Base-by-base conservation (phyloP, 225 moss, liverwort and hornwort species). In the Straminergon stramineum region DNA sequence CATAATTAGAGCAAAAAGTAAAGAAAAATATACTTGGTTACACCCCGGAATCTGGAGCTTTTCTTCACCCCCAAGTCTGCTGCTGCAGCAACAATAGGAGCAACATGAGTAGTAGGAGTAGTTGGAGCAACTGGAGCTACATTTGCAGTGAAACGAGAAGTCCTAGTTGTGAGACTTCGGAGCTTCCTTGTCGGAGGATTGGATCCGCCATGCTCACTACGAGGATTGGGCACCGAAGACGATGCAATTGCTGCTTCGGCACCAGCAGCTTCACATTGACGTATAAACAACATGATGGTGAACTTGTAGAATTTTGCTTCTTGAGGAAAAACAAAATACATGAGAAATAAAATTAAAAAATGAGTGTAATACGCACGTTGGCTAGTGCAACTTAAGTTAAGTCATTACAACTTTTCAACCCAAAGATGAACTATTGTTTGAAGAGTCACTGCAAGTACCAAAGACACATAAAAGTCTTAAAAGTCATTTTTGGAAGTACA, bases 11-110 rank as follows among this genome's bases (percentile, higher is more conserved):
- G 19, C 41, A 2, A 35, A 18, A 22, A 53, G 11, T 2, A 69
- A 48, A 69, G n/a, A 27, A 30, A 55, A 28, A 16, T 34, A 35
- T 71, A 91, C 90, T 83, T 90, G 27, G 92, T 91, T 13, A 91
- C 92, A 1, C 92, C 92, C 24, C 89, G 87, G 37, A 77, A 92
- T 61, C 63, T 24, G 7, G 91, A 92, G 87, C 92, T 92, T 68
- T 91, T 87, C 73, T 87, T 89, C n/a, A 43, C 8, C 31, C 17
- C 37, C 30, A 17, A 10, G 17, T 27, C 37, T 14, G 31, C 6
- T 28, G 12, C 28, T 5, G n/a, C 4, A 37, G 13, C 37, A 5
- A 13, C 7, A n/a, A n/a, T n/a, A 9, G 14, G 6, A 21, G 43
- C 22, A 4, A 4, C 17, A 15, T 11, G 7, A 23, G 10, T 0